These are phyloP conservation scores for Coemansia sp. DNA, from an alignment of 192 early-diverging fungal species.

Conservation along the genomic window DNA sequence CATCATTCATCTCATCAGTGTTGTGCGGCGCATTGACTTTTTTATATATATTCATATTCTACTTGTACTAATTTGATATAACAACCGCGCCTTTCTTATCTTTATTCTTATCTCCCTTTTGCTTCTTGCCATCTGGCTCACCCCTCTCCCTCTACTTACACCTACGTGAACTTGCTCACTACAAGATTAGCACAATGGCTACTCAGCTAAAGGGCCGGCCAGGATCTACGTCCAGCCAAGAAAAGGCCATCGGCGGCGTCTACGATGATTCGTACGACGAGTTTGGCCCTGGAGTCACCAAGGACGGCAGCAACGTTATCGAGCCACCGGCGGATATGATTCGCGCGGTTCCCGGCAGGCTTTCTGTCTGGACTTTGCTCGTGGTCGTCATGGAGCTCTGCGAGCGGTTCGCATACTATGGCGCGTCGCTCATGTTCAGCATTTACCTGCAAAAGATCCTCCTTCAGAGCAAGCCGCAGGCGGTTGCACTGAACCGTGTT, in stretches of 20 bases:
- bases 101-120: neutral
- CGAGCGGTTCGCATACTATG: conserved; percentile 66
- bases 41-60: neutral
- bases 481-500: conserved; percentile 57
- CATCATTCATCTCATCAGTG: conserved; percentile 9
- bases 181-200: conserved; percentile 5
- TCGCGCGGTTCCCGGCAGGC: conserved; percentile 50
- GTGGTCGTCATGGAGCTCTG: conserved; percentile 62
- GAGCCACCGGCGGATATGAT: conserved; percentile 38
- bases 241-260: conserved; percentile 13
- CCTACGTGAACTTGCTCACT: neutral
- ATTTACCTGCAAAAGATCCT: conserved; percentile 61
- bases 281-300: conserved; percentile 4
- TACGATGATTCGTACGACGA: conserved; percentile 7
- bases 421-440: conserved; percentile 60
- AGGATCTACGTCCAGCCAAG: neutral
- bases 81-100: neutral
- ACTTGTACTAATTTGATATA: neutral
- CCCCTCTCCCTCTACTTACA: neutral
- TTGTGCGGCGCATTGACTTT: conserved; percentile 11
- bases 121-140: neutral
- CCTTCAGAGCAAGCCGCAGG: conserved; percentile 49
- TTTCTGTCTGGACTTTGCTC: conserved; percentile 59
- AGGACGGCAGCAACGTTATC: conserved; percentile 15
- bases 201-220: conserved; percentile 4